Percentiles rank a stretch among this genome's conserved stretches.
phyloP scores from a whole-genome alignment of 805 yeast genomes.

The Sugiyamaella chiloensis region DNA sequence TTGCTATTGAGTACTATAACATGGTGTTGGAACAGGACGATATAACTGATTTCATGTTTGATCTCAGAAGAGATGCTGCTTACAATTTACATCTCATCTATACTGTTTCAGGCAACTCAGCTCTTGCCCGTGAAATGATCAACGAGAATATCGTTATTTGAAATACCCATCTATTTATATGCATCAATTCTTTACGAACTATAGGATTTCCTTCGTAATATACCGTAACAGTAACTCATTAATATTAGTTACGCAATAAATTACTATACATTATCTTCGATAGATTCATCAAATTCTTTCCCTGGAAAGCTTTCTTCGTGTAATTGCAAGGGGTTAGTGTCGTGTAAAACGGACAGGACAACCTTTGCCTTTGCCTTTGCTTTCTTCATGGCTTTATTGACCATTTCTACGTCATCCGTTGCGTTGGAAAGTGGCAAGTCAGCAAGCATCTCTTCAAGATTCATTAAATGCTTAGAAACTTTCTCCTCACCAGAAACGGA shows the following conservation, averaged over 20 bases:
- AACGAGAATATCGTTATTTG: slow-evolving; percentile 59
- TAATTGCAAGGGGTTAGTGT: slow-evolving; percentile 30
- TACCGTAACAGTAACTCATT: too few species aligned
- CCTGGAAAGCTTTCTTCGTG: slow-evolving; percentile 37
- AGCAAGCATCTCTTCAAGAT: slow-evolving; percentile 28
- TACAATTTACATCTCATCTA: slow-evolving; percentile 78
- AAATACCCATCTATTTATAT: too few species aligned
- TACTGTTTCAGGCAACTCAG: slow-evolving; percentile 67
- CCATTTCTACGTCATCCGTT: slow-evolving; percentile 52
- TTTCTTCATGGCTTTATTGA: slow-evolving; percentile 50
- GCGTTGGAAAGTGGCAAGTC: slow-evolving; percentile 44
- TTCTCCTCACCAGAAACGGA: background rate
- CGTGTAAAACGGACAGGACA: slow-evolving; percentile 37
- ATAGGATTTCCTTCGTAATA: too few species aligned
- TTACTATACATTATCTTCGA: slow-evolving; percentile 30
- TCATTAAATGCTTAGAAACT: slow-evolving; percentile 13
- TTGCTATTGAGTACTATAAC: slow-evolving; percentile 73
- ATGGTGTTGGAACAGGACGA: slow-evolving; percentile 50
- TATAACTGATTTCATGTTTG: slow-evolving; percentile 50
- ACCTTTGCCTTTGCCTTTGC: slow-evolving; percentile 62
- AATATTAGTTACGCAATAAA: too few species aligned
- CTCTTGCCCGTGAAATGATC: slow-evolving; percentile 60
- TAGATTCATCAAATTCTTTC: slow-evolving; percentile 32
- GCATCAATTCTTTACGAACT: too few species aligned
- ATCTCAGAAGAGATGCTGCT: slow-evolving; percentile 75